Conservation (phyloP, 2,329 filamentous ascomycete genomes). For the Pseudonectria foliicola region DNA sequence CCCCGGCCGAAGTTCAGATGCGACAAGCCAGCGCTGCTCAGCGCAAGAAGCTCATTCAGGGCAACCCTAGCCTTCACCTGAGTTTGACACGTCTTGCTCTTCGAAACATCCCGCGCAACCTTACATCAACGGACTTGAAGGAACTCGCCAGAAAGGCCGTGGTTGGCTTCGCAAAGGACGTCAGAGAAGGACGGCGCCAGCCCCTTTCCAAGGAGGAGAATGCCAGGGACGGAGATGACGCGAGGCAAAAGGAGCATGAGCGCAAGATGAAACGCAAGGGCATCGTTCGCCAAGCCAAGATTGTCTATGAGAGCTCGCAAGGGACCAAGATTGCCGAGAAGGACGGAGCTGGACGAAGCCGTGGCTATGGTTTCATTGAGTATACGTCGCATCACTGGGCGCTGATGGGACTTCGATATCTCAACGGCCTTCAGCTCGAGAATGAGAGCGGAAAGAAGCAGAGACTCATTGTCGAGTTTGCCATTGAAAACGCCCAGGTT, state of each 20-base stretch:
- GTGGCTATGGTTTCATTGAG: conserved; percentile 96
- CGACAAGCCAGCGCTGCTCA: conserved; percentile 81
- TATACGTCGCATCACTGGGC: conserved; percentile 91
- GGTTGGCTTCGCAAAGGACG: conserved; percentile 87
- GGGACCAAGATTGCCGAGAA: conserved; percentile 77
- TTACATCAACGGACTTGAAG: conserved; percentile 84
- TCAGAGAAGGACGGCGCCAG: conserved; percentile 67
- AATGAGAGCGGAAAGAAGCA: conserved; percentile 70
- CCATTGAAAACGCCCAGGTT: conserved; percentile 96
- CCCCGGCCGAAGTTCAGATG: conserved; percentile 76
- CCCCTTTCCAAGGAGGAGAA: conserved; percentile 87
- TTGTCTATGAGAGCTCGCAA: conserved; percentile 83
- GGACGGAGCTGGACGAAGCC: conserved; percentile 70
- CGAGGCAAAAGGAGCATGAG: conserved; percentile 70
- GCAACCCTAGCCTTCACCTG: conserved; percentile 81
- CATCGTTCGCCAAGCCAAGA: conserved; percentile 88
- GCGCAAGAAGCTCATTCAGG: conserved; percentile 82
- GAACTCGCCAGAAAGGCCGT: conserved; percentile 85
- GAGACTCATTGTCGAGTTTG: conserved; percentile 89
- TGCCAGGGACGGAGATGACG: conserved; percentile 68
- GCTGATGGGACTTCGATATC: conserved; percentile 87
- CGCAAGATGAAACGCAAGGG: conserved; percentile 76
- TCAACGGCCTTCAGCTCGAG: conserved; percentile 68
- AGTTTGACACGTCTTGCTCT: conserved; percentile 85
- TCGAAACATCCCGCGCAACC: conserved; percentile 79